Evolutionary conservation across 2,329 filamentous ascomycete genomes (phyloP).

Genomic region (Pseudopithomyces chartarum): DNA sequence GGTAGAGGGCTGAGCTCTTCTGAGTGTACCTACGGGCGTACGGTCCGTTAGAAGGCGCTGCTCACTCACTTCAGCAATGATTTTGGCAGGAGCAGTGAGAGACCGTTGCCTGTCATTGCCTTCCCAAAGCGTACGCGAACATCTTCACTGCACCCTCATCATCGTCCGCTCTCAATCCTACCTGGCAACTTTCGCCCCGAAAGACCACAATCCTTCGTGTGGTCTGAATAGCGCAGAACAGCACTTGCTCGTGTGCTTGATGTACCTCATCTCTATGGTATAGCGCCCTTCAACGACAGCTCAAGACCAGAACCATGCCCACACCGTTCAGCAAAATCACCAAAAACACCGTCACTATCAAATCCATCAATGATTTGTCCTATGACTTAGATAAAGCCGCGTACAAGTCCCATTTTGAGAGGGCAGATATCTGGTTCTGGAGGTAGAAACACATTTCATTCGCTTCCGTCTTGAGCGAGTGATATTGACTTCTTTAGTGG

Average conservation of each 20-base stretch:
- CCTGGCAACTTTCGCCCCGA: background rate
- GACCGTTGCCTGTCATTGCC: background rate
- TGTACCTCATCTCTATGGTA: too few relatives aligned
- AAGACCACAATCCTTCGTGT: background rate
- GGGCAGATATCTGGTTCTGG: background rate
- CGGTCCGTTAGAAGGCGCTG: too few relatives aligned
- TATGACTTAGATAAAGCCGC: background rate
- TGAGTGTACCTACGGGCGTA: background rate
- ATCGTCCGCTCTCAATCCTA: background rate
- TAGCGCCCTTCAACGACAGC: too few relatives aligned
- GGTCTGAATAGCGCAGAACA: background rate
- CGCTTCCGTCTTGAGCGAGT: constrained; percentile 37
- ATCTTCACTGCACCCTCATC: background rate
- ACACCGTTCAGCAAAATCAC: background rate
- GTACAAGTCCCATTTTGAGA: background rate
- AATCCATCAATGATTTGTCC: background rate
- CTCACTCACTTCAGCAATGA: too few relatives aligned
- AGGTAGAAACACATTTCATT: background rate
- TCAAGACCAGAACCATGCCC: background rate
- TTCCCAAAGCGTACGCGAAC: constrained; percentile 1
- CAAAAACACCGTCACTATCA: background rate
- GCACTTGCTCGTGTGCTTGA: too few relatives aligned
- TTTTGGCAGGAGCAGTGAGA: background rate
- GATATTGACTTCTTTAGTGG: constrained; percentile 10
- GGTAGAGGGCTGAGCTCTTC: too few relatives aligned